These are phyloP conservation scores for Diplogelasinospora grovesii DNA, from an alignment of 495 filamentous ascomycete species.

Conservation along the genomic window DNA sequence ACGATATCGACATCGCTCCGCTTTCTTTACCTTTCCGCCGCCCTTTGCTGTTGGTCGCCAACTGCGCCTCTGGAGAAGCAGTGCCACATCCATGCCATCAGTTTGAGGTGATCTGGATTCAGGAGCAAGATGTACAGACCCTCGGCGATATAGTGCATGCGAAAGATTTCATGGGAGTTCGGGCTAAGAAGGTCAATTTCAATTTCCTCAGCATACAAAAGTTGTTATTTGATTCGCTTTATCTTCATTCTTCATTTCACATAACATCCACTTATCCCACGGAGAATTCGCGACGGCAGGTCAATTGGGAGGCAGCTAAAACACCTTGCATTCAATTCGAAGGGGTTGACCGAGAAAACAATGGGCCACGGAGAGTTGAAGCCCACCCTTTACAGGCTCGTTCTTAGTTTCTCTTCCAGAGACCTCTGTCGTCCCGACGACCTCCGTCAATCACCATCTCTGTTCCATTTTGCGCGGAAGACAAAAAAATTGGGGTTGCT, in stretches of 20 bases:
- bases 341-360: background rate
- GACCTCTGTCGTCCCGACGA: background rate
- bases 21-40: background rate
- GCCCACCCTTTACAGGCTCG: too few relatives aligned
- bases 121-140: too few relatives aligned
- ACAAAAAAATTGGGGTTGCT: conserved; percentile 24
- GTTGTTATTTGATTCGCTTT: too few relatives aligned
- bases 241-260: too few relatives aligned
- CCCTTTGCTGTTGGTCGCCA: background rate
- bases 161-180: too few relatives aligned
- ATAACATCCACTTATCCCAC: conserved; percentile 2
- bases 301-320: background rate
- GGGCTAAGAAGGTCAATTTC: too few relatives aligned
- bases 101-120: background rate
- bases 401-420: background rate
- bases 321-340: conserved; percentile 6
- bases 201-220: too few relatives aligned
- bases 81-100: background rate
- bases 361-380: background rate
- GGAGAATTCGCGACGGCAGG: background rate
- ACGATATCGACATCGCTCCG: background rate
- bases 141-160: too few relatives aligned
- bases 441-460: background rate
- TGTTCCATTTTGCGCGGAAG: conserved; percentile 16
- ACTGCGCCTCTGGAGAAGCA: background rate